Percentiles rank a stretch among this genome's conserved stretches.
These are phyloP conservation scores for Laguncularia racemosa DNA, from an alignment of 345 rosid genomes.

Conservation along the genomic window DNA sequence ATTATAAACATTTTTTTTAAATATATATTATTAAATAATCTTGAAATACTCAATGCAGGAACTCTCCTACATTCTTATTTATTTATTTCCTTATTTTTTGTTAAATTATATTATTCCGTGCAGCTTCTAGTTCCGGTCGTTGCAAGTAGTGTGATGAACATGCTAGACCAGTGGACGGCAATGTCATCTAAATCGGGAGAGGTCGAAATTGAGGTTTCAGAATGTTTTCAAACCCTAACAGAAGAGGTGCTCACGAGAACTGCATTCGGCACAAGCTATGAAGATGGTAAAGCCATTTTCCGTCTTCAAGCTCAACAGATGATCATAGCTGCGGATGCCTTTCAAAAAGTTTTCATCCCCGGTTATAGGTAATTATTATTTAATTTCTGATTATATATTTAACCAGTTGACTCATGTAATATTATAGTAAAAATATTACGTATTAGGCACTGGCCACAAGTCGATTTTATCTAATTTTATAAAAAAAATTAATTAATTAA, in stretches of 20 bases:
- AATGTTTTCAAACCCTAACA: slow-evolving; percentile 55
- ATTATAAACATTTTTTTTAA: too few relatives aligned
- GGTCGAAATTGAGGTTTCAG: slow-evolving; percentile 53
- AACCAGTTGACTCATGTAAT: too few relatives aligned
- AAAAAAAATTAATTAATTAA: too few relatives aligned
- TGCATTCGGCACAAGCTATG: slow-evolving; percentile 75
- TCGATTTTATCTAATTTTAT: too few relatives aligned
- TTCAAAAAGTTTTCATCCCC: slow-evolving; percentile 62
- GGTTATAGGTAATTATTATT: slow-evolving; percentile 43
- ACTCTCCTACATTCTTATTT: too few relatives aligned
- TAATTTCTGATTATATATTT: background rate
- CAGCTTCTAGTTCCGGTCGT: slow-evolving; percentile 54
- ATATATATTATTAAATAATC: too few relatives aligned
- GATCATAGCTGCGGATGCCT: slow-evolving; percentile 62
- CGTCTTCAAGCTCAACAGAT: slow-evolving; percentile 62
- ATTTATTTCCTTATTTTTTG: background rate
- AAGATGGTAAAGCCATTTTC: slow-evolving; percentile 68
- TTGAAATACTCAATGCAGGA: too few relatives aligned
- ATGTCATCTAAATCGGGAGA: slow-evolving; percentile 22
- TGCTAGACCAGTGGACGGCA: slow-evolving; percentile 50
- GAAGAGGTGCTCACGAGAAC: slow-evolving; percentile 73
- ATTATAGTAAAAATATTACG: too few relatives aligned
- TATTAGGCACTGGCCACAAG: too few relatives aligned
- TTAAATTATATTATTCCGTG: background rate
- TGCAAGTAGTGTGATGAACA: slow-evolving; percentile 37